Evolutionary conservation across 1,284 basidiomycete species (phyloP).

Genomic region (Leccinum pachyderme): DNA sequence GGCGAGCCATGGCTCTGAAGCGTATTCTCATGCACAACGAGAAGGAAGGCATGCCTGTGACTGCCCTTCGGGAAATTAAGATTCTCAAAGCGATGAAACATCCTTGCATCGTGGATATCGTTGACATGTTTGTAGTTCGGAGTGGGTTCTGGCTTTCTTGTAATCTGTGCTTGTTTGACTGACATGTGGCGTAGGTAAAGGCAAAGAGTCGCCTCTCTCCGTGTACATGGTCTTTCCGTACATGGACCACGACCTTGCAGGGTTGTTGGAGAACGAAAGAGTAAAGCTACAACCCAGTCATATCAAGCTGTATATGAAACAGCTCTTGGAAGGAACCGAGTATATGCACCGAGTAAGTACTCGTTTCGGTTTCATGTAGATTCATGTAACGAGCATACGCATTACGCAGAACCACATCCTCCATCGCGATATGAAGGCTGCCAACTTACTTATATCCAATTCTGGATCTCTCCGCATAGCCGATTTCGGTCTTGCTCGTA

Average conservation of each 20-base stretch:
- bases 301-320: constrained; percentile 96
- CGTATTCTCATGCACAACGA: constrained; percentile 95
- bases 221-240: constrained; percentile 99
- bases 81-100: constrained; percentile 91
- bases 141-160: constrained; percentile 43
- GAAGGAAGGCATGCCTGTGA: constrained; percentile 95
- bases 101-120: constrained; percentile 80
- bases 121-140: constrained; percentile 88
- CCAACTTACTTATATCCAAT: constrained; percentile 94
- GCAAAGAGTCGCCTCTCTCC: constrained; percentile 65
- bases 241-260: constrained; percentile 99
- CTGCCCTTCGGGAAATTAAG: constrained; percentile 97
- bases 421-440: constrained; percentile 98
- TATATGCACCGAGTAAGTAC: constrained; percentile 85
- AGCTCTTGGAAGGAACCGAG: constrained; percentile 90
- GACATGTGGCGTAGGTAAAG: constrained; percentile 43
- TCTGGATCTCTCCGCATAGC: constrained; percentile 84
- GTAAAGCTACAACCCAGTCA: constrained; percentile 79
- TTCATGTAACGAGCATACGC: constrained; percentile 6
- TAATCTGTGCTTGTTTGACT: constrained; percentile 3
- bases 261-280: constrained; percentile 86
- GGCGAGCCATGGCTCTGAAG: constrained; percentile 82
- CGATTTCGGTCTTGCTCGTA: constrained; percentile 94
- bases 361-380: neutral
- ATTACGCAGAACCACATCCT: constrained; percentile 82